Base-by-base conservation (phyloP, 306 rosid genomes). In the Rosa lucieae region DNA sequence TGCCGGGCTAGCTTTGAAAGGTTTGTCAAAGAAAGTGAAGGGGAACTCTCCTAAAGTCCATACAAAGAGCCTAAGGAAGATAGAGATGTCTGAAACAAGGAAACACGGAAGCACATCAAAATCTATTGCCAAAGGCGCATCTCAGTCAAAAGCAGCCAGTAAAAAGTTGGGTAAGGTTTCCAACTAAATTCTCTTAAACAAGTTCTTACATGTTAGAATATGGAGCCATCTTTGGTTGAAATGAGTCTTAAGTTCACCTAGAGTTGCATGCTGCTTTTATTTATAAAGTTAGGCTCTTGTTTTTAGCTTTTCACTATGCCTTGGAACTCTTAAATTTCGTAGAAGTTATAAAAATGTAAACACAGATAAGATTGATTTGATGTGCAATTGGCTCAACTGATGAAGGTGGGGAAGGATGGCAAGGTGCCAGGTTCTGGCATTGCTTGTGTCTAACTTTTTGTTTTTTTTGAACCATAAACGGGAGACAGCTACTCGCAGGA, bases 151-250 rank as follows among this genome's bases (percentile, higher is more conserved):
- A 78, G 79, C 83, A 69, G 80, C 88, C 63, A 78, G 75, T 82
- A 90, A 89, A 82, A 88, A 83, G 84, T 78, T 80, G 88, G 97
- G 98, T 94, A 87, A 90, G 94, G 71, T 18, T 49, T 49, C 74
- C 56, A 67, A 51, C 77, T 49, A 15, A 17, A 12, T 46, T 42
- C 32, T 68, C 42, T 37, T 12, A 5, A 21, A 6, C 52, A 46
- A 77, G 17, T 73, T 70, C 66, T 63, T 70, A 76, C 43, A 12
- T 61, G 18, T 14, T 66, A 32, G 47, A 35, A 21, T 15, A 26
- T 10, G 29, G 71, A 29, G 70, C 12, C 79, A 62, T 58, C 49
- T 51, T 37, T 11, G 5, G 47, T 55, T 43, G 44, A 75, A 59
- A 43, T 9, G 55, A 42, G 44, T 44, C 1, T 23, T 53, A 59